Evolutionary conservation across 805 yeast species (phyloP), one percentile per base, ranked within the genome.

Genomic region (Monosporozyma aerobia): DNA sequence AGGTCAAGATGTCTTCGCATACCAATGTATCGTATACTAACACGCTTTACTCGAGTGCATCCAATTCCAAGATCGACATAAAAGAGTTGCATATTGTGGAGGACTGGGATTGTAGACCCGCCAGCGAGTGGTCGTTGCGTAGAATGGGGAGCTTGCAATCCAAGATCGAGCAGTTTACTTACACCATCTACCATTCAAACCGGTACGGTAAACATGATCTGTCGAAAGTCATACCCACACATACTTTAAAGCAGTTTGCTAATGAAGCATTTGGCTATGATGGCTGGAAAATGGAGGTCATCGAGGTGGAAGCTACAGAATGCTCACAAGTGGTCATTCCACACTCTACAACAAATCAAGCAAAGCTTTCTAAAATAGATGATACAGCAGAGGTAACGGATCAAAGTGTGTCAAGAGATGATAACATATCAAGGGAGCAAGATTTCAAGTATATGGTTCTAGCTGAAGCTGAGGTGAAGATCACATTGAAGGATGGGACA

Each of bases 401-500:
- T 19, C 19, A 19, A 19, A 19, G 19, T 19, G 19, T 19, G 19
- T 19, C 19, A 19, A 19, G 19, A 19, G 19, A 19, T 19, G 19
- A 19, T 19, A 19, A 19, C 2, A 19, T 19, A 19, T 19, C 23
- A 10, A 45, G n/a, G 22, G 37, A 43, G 25, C 14, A 56, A 47
- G 43, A 45, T 13, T 32, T 50, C 48, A n/a, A 56, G 14, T 59
- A 60, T 51, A 59, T 67, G 2, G 63, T 71, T 2, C 57, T 61
- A 5, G 64, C 71, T 1, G 71, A 72, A 56, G 74, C 75, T 2
- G 63, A 64, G 8, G 86, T 90, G 2, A 73, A 92, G 27, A 80
- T 90, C 2, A 80, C 85, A 0, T 72, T 90, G 41, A 79, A 78
- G 59, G 95, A 87, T 63, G 97, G 97, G 0, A 82, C 96, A 0